A percentile compares a stretch with the other conserved stretches of the same genome.
phyloP scores from a whole-genome alignment of 306 rosid species.

The Arachis stenosperma region DNA sequence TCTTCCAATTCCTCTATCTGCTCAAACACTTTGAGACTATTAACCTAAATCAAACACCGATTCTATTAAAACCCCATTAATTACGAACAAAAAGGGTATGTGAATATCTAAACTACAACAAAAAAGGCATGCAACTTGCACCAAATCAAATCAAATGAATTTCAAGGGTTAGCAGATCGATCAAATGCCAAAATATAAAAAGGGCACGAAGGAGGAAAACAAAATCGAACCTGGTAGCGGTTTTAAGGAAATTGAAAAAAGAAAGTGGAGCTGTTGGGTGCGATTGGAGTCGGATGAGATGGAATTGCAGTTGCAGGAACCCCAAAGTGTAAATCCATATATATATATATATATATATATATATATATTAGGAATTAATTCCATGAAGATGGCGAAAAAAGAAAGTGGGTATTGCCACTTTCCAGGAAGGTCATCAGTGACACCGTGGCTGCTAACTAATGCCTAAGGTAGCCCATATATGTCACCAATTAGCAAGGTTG shows the following conservation, averaged over 20 bases:
- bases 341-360: too few relatives aligned
- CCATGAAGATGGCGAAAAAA: background rate
- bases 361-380: background rate
- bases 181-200: background rate
- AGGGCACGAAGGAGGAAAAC: slow-evolving; percentile 1
- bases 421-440: background rate
- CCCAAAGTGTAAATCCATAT: background rate
- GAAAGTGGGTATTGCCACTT: background rate
- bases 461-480: background rate
- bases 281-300: background rate
- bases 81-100: background rate
- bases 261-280: slow-evolving; percentile 26
- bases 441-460: too few relatives aligned
- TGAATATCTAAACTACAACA: background rate
- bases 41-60: background rate
- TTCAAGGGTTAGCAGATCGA: slow-evolving; percentile 42
- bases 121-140: background rate
- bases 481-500: background rate
- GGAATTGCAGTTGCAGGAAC: slow-evolving; percentile 31
- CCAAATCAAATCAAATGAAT: background rate
- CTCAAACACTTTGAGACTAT: background rate
- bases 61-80: background rate
- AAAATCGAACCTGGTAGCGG: slow-evolving; percentile 45
- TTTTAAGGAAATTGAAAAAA: slow-evolving; percentile 1
- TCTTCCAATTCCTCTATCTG: slow-evolving; percentile 10